Conservation (phyloP, 2,329 filamentous ascomycete species). For the Lachnellula hyalina region DNA sequence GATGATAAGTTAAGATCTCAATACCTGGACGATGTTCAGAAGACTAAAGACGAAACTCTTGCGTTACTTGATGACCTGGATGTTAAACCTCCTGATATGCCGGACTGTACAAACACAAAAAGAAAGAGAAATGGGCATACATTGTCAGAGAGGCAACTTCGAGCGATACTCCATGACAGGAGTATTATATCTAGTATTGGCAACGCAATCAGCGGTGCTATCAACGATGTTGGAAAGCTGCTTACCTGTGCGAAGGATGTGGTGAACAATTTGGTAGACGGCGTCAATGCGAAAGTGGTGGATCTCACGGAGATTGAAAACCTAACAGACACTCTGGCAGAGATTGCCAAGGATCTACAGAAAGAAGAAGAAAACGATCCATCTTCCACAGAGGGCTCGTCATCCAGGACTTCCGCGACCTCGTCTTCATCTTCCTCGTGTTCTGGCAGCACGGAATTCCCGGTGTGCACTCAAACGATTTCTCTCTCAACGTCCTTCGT, state of each 20-base stretch:
- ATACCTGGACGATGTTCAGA: conserved; percentile 4
- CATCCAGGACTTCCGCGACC: background rate
- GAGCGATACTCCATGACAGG: conserved; percentile 6
- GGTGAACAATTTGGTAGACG: conserved; percentile 6
- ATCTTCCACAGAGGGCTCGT: background rate
- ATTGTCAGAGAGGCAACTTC: conserved; percentile 8
- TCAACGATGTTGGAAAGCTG: conserved; percentile 7
- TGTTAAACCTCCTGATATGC: background rate
- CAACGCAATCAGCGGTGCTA: background rate
- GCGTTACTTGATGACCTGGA: conserved; percentile 3
- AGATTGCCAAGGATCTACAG: conserved; percentile 6
- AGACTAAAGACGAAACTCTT: conserved; percentile 1
- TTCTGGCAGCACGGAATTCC: background rate
- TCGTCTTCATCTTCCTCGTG: conserved; percentile 5
- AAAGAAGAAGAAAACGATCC: conserved; percentile 1
- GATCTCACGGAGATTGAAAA: conserved; percentile 4
- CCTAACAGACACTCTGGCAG: conserved; percentile 10
- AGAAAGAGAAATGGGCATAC: background rate
- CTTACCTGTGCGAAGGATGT: conserved; percentile 10
- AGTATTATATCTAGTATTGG: conserved; percentile 3
- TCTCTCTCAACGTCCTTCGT: conserved; percentile 7
- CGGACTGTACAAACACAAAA: conserved; percentile 7
- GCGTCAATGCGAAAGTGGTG: conserved; percentile 3
- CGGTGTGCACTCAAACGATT: conserved; percentile 4
- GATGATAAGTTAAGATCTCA: conserved; percentile 5